phyloP scores from a whole-genome alignment of 2,329 filamentous ascomycete species.

The Zelopaecilomyces penicillatus region DNA sequence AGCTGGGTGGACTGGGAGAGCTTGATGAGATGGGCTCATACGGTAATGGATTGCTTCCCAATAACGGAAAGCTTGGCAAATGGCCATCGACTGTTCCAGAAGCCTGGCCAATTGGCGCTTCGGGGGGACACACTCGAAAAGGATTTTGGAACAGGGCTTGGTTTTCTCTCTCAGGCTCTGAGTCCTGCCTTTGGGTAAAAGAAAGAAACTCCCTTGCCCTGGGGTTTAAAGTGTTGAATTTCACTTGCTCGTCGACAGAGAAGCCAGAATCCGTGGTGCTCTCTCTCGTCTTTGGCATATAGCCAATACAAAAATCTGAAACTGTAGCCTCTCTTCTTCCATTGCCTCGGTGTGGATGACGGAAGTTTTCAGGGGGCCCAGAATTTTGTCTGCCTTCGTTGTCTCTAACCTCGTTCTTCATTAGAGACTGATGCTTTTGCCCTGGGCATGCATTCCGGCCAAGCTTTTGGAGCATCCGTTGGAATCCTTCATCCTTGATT shows the following conservation, averaged over 20 bases:
- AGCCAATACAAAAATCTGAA: neutral
- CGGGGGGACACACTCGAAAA: no score
- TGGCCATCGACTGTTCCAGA: neutral
- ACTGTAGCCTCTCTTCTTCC: neutral
- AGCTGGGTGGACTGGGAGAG: neutral
- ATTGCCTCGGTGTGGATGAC: neutral
- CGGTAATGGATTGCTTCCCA: neutral
- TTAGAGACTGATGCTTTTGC: neutral
- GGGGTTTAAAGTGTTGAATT: constrained; percentile 20
- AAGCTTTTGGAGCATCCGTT: constrained; percentile 20
- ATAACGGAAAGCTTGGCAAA: neutral
- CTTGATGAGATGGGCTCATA: neutral
- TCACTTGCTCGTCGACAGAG: constrained; percentile 6
- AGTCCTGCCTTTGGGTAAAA: constrained; percentile 9
- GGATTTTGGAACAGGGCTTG: no score
- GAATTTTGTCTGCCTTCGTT: neutral
- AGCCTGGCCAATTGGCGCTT: neutral
- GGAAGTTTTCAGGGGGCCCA: neutral
- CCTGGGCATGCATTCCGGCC: neutral
- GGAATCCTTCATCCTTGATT: constrained; percentile 16
- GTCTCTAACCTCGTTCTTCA: neutral
- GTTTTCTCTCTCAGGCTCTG: neutral
- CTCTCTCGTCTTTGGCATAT: constrained; percentile 2
- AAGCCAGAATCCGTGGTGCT: constrained; percentile 14
- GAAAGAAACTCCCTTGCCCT: constrained; percentile 27